Conservation (phyloP, 371 early-diverging fungal species). For the Mortierella sp. region DNA sequence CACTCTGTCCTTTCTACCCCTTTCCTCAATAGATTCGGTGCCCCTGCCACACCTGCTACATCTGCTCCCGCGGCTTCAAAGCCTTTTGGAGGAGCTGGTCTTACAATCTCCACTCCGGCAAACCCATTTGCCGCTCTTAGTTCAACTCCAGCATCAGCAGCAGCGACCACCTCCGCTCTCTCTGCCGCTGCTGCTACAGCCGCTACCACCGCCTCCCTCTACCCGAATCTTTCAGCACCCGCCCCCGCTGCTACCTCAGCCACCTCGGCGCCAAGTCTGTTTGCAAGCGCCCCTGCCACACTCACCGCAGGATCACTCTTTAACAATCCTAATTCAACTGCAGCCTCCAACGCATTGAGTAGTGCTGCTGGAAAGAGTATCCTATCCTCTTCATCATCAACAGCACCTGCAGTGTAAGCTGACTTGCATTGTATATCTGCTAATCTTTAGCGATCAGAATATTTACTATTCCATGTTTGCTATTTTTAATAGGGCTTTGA, state of each 20-base stretch:
- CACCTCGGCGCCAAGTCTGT: slow-evolving; percentile 15
- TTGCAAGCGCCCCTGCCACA: slow-evolving; percentile 25
- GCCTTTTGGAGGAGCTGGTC: slow-evolving; percentile 9
- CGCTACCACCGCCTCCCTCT: slow-evolving; percentile 12
- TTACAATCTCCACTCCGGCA: slow-evolving; percentile 1
- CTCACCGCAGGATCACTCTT: slow-evolving; percentile 27
- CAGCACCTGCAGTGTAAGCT: slow-evolving; percentile 28
- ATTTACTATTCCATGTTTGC: background rate
- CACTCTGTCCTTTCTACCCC: background rate
- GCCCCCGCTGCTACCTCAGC: slow-evolving; percentile 9
- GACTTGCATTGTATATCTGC: background rate
- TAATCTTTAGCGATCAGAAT: background rate
- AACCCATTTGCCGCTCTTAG: slow-evolving; percentile 5
- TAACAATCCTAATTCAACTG: slow-evolving; percentile 22
- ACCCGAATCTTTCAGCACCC: slow-evolving; percentile 4
- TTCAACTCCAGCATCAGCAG: slow-evolving; percentile 8
- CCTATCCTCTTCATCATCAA: slow-evolving; percentile 12
- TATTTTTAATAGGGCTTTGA: slow-evolving; percentile 22
- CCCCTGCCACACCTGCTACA: slow-evolving; percentile 8
- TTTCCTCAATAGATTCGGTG: background rate
- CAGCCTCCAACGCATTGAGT: slow-evolving; percentile 24
- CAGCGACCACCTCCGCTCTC: background rate
- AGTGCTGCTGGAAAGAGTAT: slow-evolving; percentile 27
- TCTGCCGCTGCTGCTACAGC: background rate
- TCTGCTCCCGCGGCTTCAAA: slow-evolving; percentile 6